Evolutionary conservation across 441 rosid species (phyloP).

Genomic region (Pelargonium myrrhifolium): DNA sequence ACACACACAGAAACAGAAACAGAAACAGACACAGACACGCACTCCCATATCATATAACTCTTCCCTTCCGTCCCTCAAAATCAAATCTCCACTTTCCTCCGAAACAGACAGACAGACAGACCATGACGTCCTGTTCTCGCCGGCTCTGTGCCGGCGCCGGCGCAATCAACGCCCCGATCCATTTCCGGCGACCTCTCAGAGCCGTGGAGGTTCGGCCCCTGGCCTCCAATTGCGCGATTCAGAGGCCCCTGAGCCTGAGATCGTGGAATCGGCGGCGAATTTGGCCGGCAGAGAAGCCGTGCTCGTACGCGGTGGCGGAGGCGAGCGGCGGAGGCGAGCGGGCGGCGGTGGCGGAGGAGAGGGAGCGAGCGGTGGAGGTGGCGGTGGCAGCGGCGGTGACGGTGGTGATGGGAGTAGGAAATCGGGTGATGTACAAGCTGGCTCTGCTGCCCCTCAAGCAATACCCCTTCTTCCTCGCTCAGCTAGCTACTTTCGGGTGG

Average conservation of each 20-base stretch:
- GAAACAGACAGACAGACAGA: no score
- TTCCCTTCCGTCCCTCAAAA: no score
- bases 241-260: slow-evolving; percentile 29
- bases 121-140: slow-evolving; percentile 48
- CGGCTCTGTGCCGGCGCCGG: slow-evolving; percentile 39
- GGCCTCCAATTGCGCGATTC: slow-evolving; percentile 20
- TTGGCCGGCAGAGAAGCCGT: slow-evolving; percentile 25
- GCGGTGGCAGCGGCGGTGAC: slow-evolving; percentile 55
- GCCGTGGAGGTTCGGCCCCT: slow-evolving; percentile 23
- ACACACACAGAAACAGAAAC: no score
- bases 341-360: slow-evolving; percentile 21
- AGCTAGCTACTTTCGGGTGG: slow-evolving; percentile 90
- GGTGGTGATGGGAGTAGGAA: slow-evolving; percentile 75
- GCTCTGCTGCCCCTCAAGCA: slow-evolving; percentile 82
- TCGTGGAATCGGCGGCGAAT: slow-evolving; percentile 21
- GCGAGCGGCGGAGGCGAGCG: no score
- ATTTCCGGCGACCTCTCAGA: slow-evolving; percentile 20
- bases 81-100: no score
- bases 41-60: no score
- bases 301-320: slow-evolving; percentile 31
- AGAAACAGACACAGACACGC: no score
- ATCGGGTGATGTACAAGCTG: slow-evolving; percentile 72
- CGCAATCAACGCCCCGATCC: slow-evolving; percentile 18
- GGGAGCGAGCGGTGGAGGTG: slow-evolving; percentile 36
- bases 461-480: slow-evolving; percentile 90